Base-by-base conservation (phyloP, 148 eudicot genomes). In the Heliamphora exappendiculata region DNA sequence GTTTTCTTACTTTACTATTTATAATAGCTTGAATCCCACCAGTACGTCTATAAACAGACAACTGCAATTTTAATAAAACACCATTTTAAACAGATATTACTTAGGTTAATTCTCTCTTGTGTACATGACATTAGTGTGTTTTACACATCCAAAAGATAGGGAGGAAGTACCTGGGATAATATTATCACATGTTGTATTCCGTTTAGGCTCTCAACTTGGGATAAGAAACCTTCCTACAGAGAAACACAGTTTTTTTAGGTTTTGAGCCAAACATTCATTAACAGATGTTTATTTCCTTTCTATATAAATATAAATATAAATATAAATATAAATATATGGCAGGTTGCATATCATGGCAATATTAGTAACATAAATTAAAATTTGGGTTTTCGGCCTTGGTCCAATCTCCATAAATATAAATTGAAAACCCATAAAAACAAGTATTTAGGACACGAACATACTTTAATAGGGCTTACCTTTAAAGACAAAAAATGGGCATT, bases 1-100 rank as follows among this genome's bases (percentile, higher is more conserved):
- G 53, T 74, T 88, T 88, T 78, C 85, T 86, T 59, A 93, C 90
- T 59, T 84, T 92, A 80, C 88, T 84, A 65, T 84, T 92, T 88
- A 91, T 82, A 67, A 95, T 77, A 39, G 93, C 92, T 88, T 86
- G 96, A 83, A 95, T 85, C 53, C 97, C 96, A 78, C 82, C 86
- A 37, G 86, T 81, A 75, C 83, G 89, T 89, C 82, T 87, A 84
- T 91, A 95, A 80, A 88, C 96, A 89, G 94, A 91, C 82, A 92
- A 84, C 98, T 95, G 95, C 88, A 85, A 82, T 80, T 87, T 88
- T 84, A 77, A 86, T 77, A 85, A 81, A 81, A 60, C 76, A 78
- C 79, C 79, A 79, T 81, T 64, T 68, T 67, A 69, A 84, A 70
- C 71, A 76, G 73, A 67, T 47, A 73, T 45, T 50, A 59, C 49